Conservation (phyloP, 1,284 basidiomycete species). For the Xerocomus nothofagi region DNA sequence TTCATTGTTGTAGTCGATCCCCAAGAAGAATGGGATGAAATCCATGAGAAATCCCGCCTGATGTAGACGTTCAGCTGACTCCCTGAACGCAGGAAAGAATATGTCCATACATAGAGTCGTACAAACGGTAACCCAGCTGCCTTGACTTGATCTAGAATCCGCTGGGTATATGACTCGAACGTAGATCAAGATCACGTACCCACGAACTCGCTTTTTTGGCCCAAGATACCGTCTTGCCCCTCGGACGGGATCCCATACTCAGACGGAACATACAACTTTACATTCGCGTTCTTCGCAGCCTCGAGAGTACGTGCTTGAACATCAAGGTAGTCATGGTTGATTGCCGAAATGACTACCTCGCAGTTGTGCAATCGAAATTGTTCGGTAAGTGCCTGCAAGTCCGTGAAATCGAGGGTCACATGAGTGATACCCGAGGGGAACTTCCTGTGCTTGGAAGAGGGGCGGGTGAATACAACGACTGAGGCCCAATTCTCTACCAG, state of each 20-base stretch:
- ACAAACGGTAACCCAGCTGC: constrained; percentile 28
- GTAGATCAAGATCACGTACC: constrained; percentile 6
- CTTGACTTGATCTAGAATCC: constrained; percentile 18
- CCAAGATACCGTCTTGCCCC: constrained; percentile 20
- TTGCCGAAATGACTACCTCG: constrained; percentile 34
- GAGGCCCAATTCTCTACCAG: constrained; percentile 15
- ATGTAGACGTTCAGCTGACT: neutral
- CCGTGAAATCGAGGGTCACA: constrained; percentile 29
- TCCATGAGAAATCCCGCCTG: constrained; percentile 22
- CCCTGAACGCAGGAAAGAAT: neutral
- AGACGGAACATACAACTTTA: constrained; percentile 37
- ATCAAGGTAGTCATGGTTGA: constrained; percentile 21
- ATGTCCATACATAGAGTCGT: constrained; percentile 29
- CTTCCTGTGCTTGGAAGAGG: constrained; percentile 8
- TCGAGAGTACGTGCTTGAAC: constrained; percentile 28
- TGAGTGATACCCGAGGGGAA: constrained; percentile 22
- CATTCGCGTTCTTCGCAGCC: constrained; percentile 34
- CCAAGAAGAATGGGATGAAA: constrained; percentile 20
- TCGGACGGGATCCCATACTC: constrained; percentile 33
- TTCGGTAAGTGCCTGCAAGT: constrained; percentile 22
- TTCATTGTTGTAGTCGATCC: constrained; percentile 23
- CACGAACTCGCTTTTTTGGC: constrained; percentile 18
- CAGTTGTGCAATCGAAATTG: constrained; percentile 30
- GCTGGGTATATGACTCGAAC: neutral
- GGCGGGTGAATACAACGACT: constrained; percentile 18